Percentiles rank a stretch among this genome's conserved stretches.
These are phyloP conservation scores for Clavispora asparagi DNA, from an alignment of 805 yeast genomes.

Conservation along the genomic window DNA sequence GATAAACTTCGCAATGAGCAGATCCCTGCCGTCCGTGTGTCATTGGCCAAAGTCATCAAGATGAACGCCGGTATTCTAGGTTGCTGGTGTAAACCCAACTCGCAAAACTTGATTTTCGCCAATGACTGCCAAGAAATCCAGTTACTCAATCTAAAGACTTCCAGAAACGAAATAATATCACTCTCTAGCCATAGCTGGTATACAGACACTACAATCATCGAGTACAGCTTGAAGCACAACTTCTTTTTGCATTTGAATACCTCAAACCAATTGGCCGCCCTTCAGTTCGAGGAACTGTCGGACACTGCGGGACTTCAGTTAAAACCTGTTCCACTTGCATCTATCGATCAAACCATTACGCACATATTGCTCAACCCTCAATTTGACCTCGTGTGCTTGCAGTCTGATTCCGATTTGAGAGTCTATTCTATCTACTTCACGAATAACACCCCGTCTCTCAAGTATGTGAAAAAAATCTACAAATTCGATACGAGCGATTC, in stretches of 20 bases:
- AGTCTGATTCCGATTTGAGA: not conserved
- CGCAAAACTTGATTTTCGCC: slow-evolving; percentile 32
- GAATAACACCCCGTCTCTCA: not conserved
- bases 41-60: slow-evolving; percentile 29
- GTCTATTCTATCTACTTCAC: not conserved
- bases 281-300: slow-evolving; percentile 4
- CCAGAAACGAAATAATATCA: slow-evolving; percentile 23
- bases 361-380: slow-evolving; percentile 13
- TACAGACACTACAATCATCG: slow-evolving; percentile 16
- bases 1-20: slow-evolving; percentile 26
- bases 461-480: not conserved
- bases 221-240: slow-evolving; percentile 21
- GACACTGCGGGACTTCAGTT: not conserved
- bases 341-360: not conserved
- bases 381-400: slow-evolving; percentile 8
- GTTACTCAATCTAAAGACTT: slow-evolving; percentile 27
- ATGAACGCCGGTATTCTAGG: slow-evolving; percentile 25
- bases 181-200: slow-evolving; percentile 29
- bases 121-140: slow-evolving; percentile 26
- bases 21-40: slow-evolving; percentile 24
- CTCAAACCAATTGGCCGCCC: slow-evolving; percentile 21
- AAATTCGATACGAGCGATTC: not conserved
- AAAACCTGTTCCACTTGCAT: not conserved
- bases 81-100: slow-evolving; percentile 35
- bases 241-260: slow-evolving; percentile 26